Base-by-base conservation (phyloP, 2,329 filamentous ascomycete genomes). In the Madurella mycetomatis region DNA sequence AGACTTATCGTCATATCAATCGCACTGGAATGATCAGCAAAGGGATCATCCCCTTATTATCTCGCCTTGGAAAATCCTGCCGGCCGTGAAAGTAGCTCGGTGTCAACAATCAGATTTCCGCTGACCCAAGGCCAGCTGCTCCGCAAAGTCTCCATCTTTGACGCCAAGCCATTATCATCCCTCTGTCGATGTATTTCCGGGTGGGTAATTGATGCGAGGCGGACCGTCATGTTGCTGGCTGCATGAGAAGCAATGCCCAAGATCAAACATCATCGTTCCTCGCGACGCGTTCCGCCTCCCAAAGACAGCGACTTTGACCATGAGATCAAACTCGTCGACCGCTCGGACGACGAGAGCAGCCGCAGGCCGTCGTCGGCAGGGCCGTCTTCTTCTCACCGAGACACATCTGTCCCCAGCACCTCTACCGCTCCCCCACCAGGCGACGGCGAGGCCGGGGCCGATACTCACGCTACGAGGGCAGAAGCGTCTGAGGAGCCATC, bases 271-370 rank as follows among this genome's bases (percentile, higher is more conserved):
- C 73, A 60, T 39, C 62, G 75, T 61, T 78, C 73, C 60, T 82
- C 78, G 59, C 82, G 82, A 64, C 81, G 83, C 64, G 78, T 74
- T 39, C 67, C 74, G 49, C 72, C 74, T 53, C 73, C 84, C 54
- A 77, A 79, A 67, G 81, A 84, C 60, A 73, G 72, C 66, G 82
- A 86, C 62, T 86, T 85, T 65, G 84, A 87, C 64, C 87, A 89
- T 69, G 84, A 85, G 67, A 91, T 92, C 65, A 72, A 68, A 61
- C 80, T 92, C 39, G 75, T 88, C 61, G 85, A 63, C 44, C 55
- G 52, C 37, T 56, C 60, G 15, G 56, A 60, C 17, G 60, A 63
- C 30, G 59, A 53, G 8, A 53, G 44, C 8, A 45, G 54, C n/a
- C 31, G 46, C 30, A 32, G 34, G 40, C 49, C 50, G 16, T 15